Conservation (phyloP, 805 yeast species). For the Candida oleophila region DNA sequence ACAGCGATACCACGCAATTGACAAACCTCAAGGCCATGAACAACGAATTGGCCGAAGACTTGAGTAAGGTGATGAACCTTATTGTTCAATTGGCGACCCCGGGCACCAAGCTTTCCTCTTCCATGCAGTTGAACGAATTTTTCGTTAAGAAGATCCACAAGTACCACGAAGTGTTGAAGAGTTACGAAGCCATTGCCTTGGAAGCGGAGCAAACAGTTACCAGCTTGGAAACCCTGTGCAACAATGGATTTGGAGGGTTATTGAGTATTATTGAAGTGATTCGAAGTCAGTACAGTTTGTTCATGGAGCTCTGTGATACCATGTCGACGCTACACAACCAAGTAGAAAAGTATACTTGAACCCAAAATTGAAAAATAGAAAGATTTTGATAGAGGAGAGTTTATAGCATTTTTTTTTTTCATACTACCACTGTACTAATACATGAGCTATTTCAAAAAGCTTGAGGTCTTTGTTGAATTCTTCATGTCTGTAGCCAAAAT, state of each 20-base stretch:
- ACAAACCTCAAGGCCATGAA: slow-evolving; percentile 32
- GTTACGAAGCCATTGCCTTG: slow-evolving; percentile 61
- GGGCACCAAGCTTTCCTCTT: slow-evolving; percentile 56
- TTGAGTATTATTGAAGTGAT: slow-evolving; percentile 57
- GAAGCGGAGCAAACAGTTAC: slow-evolving; percentile 56
- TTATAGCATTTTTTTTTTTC: not conserved
- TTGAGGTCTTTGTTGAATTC: too few species aligned
- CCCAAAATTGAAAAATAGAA: too few species aligned
- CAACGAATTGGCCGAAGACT: slow-evolving; percentile 45
- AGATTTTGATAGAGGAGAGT: too few species aligned
- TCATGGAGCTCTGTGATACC: slow-evolving; percentile 73
- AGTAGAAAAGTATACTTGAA: slow-evolving; percentile 14
- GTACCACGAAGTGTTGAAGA: slow-evolving; percentile 47
- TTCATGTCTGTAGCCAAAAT: too few species aligned
- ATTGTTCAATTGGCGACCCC: slow-evolving; percentile 52
- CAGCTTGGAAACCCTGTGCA: slow-evolving; percentile 39
- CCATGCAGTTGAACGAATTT: slow-evolving; percentile 54
- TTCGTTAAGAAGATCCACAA: slow-evolving; percentile 52
- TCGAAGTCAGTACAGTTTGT: slow-evolving; percentile 64
- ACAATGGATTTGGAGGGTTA: slow-evolving; percentile 40
- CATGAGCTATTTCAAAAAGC: too few species aligned
- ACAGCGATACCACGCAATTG: slow-evolving; percentile 43
- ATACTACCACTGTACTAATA: not conserved
- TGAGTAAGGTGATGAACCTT: slow-evolving; percentile 53
- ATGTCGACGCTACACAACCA: slow-evolving; percentile 65